phyloP scores from a whole-genome alignment of 108 stramenopile genomes.

The Cyclotella baltica region DNA sequence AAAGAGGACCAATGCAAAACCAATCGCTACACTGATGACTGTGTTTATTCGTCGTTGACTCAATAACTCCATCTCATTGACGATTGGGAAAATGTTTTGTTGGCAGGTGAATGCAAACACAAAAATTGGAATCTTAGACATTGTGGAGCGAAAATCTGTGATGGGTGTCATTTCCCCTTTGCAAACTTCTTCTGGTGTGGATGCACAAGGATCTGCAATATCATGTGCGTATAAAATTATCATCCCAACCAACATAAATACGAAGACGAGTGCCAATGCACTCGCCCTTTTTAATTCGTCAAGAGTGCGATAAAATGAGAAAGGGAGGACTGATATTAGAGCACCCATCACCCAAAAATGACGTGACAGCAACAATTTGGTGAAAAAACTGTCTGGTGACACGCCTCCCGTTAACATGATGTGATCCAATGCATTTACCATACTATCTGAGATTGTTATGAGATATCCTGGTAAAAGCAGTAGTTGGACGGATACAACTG shows the following conservation, averaged over 20 bases:
- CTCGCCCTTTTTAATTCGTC: slow-evolving; percentile 58
- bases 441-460: slow-evolving; percentile 77
- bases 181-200: slow-evolving; percentile 26
- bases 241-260: slow-evolving; percentile 50
- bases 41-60: slow-evolving; percentile 55
- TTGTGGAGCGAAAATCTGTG: slow-evolving; percentile 38
- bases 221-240: slow-evolving; percentile 56
- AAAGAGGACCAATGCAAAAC: slow-evolving; percentile 57
- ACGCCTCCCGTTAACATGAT: slow-evolving; percentile 32
- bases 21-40: slow-evolving; percentile 59
- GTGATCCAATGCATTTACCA: slow-evolving; percentile 67
- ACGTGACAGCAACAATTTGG: slow-evolving; percentile 35
- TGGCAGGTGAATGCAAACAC: slow-evolving; percentile 83
- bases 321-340: slow-evolving; percentile 50
- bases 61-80: slow-evolving; percentile 65
- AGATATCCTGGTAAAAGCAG: slow-evolving; percentile 60
- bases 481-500: not conserved
- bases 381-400: slow-evolving; percentile 32
- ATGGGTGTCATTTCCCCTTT: slow-evolving; percentile 41
- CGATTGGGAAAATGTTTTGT: slow-evolving; percentile 78
- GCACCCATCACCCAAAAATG: slow-evolving; percentile 67
- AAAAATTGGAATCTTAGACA: slow-evolving; percentile 69
- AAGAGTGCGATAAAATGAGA: slow-evolving; percentile 49
- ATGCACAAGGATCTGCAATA: slow-evolving; percentile 54
- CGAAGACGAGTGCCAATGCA: slow-evolving; percentile 55